These are phyloP conservation scores for Monosporascus ibericus DNA, from an alignment of 2,329 filamentous ascomycete genomes.

Conservation along the genomic window DNA sequence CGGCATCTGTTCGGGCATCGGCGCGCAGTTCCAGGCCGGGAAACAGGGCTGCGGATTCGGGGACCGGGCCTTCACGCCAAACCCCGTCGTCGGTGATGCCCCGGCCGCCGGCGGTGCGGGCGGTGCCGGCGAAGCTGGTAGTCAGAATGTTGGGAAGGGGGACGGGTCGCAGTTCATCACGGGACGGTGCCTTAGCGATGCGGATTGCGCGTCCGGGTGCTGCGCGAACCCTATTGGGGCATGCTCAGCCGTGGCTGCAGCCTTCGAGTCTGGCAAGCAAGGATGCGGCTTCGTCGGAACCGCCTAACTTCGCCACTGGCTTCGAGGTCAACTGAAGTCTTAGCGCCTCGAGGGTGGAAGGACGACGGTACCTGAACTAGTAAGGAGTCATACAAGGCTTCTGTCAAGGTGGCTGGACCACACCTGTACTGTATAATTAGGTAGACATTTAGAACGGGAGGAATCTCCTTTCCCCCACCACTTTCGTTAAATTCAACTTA, in stretches of 20 bases:
- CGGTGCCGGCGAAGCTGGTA: conserved; percentile 10
- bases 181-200: conserved; percentile 22
- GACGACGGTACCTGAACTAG: neutral
- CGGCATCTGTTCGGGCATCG: conserved; percentile 20
- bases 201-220: conserved; percentile 21
- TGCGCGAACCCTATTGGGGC: conserved; percentile 18
- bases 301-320: neutral
- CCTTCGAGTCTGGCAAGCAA: conserved; percentile 16
- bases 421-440: neutral
- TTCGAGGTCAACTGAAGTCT: neutral
- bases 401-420: neutral
- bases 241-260: conserved; percentile 18
- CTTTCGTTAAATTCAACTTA: neutral
- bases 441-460: neutral
- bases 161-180: conserved; percentile 24
- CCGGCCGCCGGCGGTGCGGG: neutral
- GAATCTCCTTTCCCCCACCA: neutral
- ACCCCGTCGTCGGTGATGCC: neutral
- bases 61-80: conserved; percentile 1
- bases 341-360: neutral
- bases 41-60: conserved; percentile 24
- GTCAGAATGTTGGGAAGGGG: conserved; percentile 18
- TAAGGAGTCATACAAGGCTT: neutral
- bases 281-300: conserved; percentile 17
- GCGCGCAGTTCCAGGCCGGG: conserved; percentile 19